Evolutionary conservation across 73 alveolate species (phyloP), one percentile per base, ranked within the genome.

Genomic region (Effrenium voratum): DNA sequence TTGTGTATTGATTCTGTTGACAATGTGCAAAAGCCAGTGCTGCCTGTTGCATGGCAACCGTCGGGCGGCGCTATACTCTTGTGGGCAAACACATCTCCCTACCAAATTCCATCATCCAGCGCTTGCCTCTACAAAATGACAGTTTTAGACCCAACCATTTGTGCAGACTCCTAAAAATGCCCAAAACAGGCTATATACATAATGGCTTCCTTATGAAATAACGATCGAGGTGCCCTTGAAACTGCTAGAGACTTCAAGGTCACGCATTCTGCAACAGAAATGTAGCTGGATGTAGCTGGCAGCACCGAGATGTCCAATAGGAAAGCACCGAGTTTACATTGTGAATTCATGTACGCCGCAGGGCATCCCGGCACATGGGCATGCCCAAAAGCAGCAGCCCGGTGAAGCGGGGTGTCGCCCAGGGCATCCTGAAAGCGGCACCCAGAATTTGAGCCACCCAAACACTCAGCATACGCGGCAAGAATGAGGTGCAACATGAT

Each of bases 341-440:
- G 63, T 12, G 63, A 12, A 19, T 52, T 52, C 63, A 8, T 52
- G 8, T n/a, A n/a, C n/a, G n/a, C n/a, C n/a, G n/a, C n/a, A 36
- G 82, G 70, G 95, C 36, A 22, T 2, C 84, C 97, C 76, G 43
- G 40, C 97, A 46, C 87, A 40, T 90, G 76, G 38, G 52, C 80
- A 43, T 90, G 97, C 32, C 97, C 97, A n/a, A 63, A 90, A n/a
- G 87, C 86, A 12, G 97, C 97, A 3, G 97, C 97, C 15, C 97
- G 97, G 87, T 90, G 97, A 28, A 90, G 79, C 12, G 97, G 87
- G 1, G 97, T 90, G 45, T 90, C 97, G 36, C 97, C 97, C 15
- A 90, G 68, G 34, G 97, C 97, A 34, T 90, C 97, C 97, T 90
- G 88, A 36, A 34, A 28, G 26, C 38, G n/a, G n/a, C n/a, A n/a